Percentiles rank a stretch among this genome's conserved stretches.
Conservation (phyloP, 2,329 filamentous ascomycete species). For the Nigrospora sphaerica region DNA sequence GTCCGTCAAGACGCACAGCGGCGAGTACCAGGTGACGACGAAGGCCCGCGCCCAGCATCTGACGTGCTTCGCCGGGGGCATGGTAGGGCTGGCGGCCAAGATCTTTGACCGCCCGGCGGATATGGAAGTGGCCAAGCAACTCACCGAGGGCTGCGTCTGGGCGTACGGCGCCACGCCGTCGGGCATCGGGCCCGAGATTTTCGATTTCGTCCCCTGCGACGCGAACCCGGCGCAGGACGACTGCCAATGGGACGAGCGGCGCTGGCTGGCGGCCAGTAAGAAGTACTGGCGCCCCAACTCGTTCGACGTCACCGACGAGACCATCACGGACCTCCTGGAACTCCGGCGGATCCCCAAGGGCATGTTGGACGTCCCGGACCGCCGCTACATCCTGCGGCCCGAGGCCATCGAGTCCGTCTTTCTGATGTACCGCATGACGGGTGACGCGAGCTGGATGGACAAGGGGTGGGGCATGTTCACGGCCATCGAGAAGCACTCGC, state of each 20-base stretch:
- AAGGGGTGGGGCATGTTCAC: conserved; percentile 71
- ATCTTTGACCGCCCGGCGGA: conserved; percentile 33
- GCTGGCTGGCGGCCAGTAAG: conserved; percentile 15
- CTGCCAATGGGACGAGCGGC: conserved; percentile 19
- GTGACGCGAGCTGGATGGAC: conserved; percentile 56
- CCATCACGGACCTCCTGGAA: conserved; percentile 8
- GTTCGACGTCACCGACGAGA: neutral
- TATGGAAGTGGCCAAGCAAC: conserved; percentile 33
- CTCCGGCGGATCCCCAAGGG: conserved; percentile 38
- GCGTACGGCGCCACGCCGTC: conserved; percentile 38
- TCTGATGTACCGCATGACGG: conserved; percentile 68
- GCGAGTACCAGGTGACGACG: neutral
- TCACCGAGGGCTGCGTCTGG: conserved; percentile 45
- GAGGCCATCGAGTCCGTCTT: conserved; percentile 80
- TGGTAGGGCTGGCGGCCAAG: conserved; percentile 40
- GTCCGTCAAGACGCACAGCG: neutral
- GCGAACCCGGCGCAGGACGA: neutral
- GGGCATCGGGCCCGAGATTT: conserved; percentile 46
- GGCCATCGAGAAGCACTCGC: conserved; percentile 53
- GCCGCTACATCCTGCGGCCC: conserved; percentile 60
- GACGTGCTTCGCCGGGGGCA: conserved; percentile 44
- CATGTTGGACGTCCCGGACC: conserved; percentile 46
- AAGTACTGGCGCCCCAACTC: conserved; percentile 6
- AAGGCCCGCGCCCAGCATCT: conserved; percentile 31
- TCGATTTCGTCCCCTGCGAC: conserved; percentile 26